Percentiles rank a stretch among this genome's conserved stretches.
phyloP scores from a whole-genome alignment of 352 stramenopile genomes.

The Phytopythium ostracodes region DNA sequence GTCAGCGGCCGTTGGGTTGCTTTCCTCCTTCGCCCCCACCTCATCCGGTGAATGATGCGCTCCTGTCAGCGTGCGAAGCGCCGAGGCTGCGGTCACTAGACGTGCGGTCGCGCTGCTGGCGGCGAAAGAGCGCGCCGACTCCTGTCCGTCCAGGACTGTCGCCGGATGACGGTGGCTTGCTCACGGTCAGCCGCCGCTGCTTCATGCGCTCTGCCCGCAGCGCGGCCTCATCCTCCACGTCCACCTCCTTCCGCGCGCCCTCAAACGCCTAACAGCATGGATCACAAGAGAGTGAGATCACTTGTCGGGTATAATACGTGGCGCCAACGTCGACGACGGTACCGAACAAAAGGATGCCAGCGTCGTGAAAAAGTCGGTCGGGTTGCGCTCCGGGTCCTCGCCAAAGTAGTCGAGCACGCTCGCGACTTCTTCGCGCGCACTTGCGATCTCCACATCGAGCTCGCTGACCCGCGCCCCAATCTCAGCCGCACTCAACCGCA shows the following conservation, averaged over 20 bases:
- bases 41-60: neutral
- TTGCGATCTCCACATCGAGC: conserved; percentile 31
- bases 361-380: conserved; percentile 75
- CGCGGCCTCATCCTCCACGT: conserved; percentile 53
- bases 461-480: conserved; percentile 46
- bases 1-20: neutral
- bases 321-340: neutral
- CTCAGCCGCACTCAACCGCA: conserved; percentile 24
- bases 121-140: conserved; percentile 1
- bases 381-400: conserved; percentile 69
- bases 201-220: conserved; percentile 57
- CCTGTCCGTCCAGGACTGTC: neutral
- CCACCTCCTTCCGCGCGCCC: conserved; percentile 60
- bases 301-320: neutral
- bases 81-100: neutral
- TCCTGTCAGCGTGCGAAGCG: neutral
- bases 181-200: conserved; percentile 4
- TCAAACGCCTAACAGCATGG: conserved; percentile 44
- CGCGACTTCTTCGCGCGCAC: conserved; percentile 48
- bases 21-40: too few species aligned
- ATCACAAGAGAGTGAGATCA: neutral
- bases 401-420: conserved; percentile 87
- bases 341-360: conserved; percentile 78
- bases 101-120: neutral
- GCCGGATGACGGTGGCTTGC: neutral